Percentiles rank a stretch among this genome's conserved stretches.
Conservation (phyloP, 192 early-diverging fungal species). For the Mortierella hygrophila region DNA sequence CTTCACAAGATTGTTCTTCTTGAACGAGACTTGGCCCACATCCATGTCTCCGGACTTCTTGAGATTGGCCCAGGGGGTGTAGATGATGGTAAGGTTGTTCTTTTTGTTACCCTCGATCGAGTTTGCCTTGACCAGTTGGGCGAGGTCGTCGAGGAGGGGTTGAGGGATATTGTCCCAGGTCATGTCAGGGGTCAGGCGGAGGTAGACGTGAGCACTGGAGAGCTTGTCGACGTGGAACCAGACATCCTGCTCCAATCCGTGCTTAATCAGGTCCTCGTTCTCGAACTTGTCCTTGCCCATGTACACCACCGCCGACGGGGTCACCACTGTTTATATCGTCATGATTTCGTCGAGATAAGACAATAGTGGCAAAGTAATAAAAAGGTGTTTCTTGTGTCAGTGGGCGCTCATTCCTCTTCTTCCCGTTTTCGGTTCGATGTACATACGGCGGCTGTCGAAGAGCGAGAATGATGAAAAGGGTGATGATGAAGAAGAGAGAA, state of each 20-base stretch:
- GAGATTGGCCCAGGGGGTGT: conserved; percentile 93
- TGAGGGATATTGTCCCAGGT: conserved; percentile 88
- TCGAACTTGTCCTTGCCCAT: conserved; percentile 99
- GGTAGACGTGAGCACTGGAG: conserved; percentile 97
- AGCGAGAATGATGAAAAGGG: no score
- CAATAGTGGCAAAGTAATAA: not conserved
- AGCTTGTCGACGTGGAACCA: conserved; percentile 99
- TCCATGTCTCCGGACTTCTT: conserved; percentile 96
- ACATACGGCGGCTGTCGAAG: not conserved
- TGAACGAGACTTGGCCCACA: conserved; percentile 95
- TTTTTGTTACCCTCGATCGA: conserved; percentile 98
- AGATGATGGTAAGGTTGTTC: conserved; percentile 91
- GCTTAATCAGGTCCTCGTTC: conserved; percentile 96
- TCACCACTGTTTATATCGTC: conserved; percentile 59
- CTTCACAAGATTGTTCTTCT: conserved; percentile 78
- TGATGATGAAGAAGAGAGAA: not conserved
- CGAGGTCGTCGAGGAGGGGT: conserved; percentile 83
- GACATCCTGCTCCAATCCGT: conserved; percentile 95
- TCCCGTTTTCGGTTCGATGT: not conserved
- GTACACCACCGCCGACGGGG: conserved; percentile 86
- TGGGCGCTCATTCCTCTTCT: not conserved
- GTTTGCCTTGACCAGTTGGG: conserved; percentile 97
- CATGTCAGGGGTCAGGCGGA: conserved; percentile 76
- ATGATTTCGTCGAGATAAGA: not conserved
- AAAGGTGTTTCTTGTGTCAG: not conserved